Percentiles rank a stretch among this genome's conserved stretches.
Conservation (phyloP, 345 rosid species). For the Triadica sebifera region DNA sequence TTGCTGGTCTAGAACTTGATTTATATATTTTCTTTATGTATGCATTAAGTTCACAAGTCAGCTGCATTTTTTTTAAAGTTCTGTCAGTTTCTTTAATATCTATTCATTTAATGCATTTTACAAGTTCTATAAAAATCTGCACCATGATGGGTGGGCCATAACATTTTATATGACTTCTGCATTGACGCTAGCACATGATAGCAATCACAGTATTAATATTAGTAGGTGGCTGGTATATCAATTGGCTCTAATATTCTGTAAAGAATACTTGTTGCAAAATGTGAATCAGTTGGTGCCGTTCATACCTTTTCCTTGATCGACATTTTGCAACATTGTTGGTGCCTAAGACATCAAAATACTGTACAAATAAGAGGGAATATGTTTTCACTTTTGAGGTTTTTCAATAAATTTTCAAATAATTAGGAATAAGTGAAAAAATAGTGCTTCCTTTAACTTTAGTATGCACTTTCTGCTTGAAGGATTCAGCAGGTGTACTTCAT, state of each 20-base stretch:
- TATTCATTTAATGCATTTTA: neutral
- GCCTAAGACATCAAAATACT: neutral
- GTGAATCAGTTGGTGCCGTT: neutral
- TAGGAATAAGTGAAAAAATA: neutral
- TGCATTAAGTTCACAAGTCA: slow-evolving; percentile 1
- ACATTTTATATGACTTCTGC: neutral
- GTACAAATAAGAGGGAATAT: neutral
- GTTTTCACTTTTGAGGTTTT: neutral
- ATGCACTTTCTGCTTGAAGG: slow-evolving; percentile 41
- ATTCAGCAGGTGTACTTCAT: slow-evolving; percentile 76
- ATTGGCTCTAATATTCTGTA: neutral
- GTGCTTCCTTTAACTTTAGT: slow-evolving; percentile 12
- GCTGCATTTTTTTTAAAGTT: neutral
- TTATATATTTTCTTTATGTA: neutral
- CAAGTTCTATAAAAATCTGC: neutral
- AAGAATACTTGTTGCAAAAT: neutral
- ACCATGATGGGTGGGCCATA: neutral
- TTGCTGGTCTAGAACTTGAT: neutral
- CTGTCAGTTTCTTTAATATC: neutral
- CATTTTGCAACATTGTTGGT: neutral
- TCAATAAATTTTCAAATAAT: neutral
- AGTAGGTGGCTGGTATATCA: neutral
- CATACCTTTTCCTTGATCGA: neutral
- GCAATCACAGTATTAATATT: slow-evolving; percentile 1
- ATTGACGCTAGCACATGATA: too few species aligned